Conservation (phyloP, 129 eudicot genomes). For the Daucus carota region DH1_v3.0 NC_030388.2:945501-946000, state of each 20-base stretch:
- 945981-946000: no score
- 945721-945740: constrained; percentile 87
- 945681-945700: neutral
- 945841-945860: neutral
- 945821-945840: neutral
- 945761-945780: constrained; percentile 67
- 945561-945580: neutral
- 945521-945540: no score
- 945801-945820: constrained; percentile 79
- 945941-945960: no score
- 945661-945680: neutral
- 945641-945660: neutral
- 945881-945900: no score
- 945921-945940: no score
- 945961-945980: no score
- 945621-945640: neutral
- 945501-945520: neutral
- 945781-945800: constrained; percentile 76
- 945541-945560: neutral
- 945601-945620: neutral
- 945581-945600: neutral
- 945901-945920: no score
- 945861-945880: neutral
- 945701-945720: constrained; percentile 51
- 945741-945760: constrained; percentile 74